Evolutionary conservation across 495 filamentous ascomycete species (phyloP).

Genomic region (Penicillium waksmanii): DNA sequence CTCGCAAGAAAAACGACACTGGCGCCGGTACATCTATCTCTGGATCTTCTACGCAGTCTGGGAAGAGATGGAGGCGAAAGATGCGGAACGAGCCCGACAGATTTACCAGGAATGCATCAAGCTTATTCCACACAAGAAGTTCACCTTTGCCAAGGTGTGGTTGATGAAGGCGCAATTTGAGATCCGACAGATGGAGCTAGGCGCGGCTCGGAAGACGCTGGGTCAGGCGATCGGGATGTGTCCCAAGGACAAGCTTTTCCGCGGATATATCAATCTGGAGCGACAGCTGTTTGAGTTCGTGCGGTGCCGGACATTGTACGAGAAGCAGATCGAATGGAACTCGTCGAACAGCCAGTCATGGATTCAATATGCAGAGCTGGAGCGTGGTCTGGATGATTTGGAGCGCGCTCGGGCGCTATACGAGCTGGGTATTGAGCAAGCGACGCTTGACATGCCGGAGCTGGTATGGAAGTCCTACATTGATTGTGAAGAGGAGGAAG

Average conservation of each 20-base stretch:
- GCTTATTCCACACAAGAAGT: conserved; percentile 92
- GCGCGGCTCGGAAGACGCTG: conserved; percentile 80
- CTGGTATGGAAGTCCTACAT: conserved; percentile 97
- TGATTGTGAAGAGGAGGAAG: conserved; percentile 94
- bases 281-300: conserved; percentile 89
- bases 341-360: conserved; percentile 86
- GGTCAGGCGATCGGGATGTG: conserved; percentile 91
- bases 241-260: conserved; percentile 94
- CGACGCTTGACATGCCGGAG: conserved; percentile 94
- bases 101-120: conserved; percentile 89
- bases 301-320: conserved; percentile 86
- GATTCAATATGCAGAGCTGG: conserved; percentile 93
- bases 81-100: conserved; percentile 79
- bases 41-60: conserved; percentile 97
- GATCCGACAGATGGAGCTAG: conserved; percentile 80
- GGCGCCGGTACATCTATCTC: conserved; percentile 95
- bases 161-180: conserved; percentile 92
- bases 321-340: conserved; percentile 92
- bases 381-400: conserved; percentile 85
- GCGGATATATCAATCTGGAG: conserved; percentile 90
- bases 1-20: conserved; percentile 95
- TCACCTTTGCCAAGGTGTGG: conserved; percentile 98
- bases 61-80: conserved; percentile 85
- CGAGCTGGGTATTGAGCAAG: conserved; percentile 84
- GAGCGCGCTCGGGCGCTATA: conserved; percentile 89